Evolutionary conservation across 768 basidiomycete genomes (phyloP).

Genomic region (Boletus insuetus): DNA sequence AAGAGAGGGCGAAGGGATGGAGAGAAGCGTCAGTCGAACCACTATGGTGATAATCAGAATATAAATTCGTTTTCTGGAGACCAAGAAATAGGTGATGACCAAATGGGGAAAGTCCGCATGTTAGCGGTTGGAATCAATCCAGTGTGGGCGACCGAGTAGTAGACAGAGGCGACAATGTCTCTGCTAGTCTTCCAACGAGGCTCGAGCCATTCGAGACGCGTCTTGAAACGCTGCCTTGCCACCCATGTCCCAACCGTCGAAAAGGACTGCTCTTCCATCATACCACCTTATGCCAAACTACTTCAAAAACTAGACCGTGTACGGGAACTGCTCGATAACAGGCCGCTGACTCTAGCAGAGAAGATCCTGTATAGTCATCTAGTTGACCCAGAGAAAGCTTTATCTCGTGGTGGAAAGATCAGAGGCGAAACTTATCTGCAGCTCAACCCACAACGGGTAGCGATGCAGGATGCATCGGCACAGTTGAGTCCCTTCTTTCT

Average conservation of each 20-base stretch:
- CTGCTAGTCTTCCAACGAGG: constrained; percentile 19
- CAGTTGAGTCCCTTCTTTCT: constrained; percentile 54
- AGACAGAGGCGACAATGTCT: constrained; percentile 17
- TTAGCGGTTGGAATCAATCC: too few relatives aligned
- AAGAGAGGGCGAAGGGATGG: constrained; percentile 65
- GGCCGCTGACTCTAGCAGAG: constrained; percentile 91
- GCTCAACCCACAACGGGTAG: constrained; percentile 88
- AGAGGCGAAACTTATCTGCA: constrained; percentile 90
- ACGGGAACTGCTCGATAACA: constrained; percentile 60
- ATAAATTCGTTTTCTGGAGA: not conserved
- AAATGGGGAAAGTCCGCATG: not conserved
- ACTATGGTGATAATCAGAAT: constrained; percentile 52
- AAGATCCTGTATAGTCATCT: constrained; percentile 97
- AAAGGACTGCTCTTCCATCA: constrained; percentile 70
- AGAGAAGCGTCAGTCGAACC: constrained; percentile 45
- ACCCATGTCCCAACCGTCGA: constrained; percentile 41
- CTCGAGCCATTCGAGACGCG: constrained; percentile 10
- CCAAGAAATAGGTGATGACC: not conserved
- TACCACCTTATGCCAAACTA: constrained; percentile 77
- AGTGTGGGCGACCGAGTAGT: not conserved
- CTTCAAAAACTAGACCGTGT: constrained; percentile 69
- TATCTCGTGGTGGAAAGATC: constrained; percentile 63
- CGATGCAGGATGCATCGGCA: constrained; percentile 94
- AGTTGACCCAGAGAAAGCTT: constrained; percentile 67
- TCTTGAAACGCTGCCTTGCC: constrained; percentile 34